A percentile compares a stretch with the other conserved stretches of the same genome.
phyloP scores from a whole-genome alignment of 106 monocot species.

The Dendrobium chrysotoxum region DNA sequence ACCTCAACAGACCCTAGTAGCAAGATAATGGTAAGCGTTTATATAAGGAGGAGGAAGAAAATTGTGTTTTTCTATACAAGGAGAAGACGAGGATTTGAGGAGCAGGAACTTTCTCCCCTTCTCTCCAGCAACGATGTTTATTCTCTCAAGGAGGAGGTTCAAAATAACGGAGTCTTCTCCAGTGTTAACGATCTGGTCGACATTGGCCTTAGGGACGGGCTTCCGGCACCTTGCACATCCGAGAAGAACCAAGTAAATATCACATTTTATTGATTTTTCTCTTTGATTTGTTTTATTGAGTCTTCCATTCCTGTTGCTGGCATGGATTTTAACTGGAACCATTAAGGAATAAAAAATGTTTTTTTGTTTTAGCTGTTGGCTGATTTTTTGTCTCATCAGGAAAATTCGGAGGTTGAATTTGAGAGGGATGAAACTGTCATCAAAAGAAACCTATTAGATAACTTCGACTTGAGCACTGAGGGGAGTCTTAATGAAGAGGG shows the following conservation, averaged over 20 bases:
- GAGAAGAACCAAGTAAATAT: not conserved
- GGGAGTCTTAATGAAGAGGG: not conserved
- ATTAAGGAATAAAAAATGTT: not conserved
- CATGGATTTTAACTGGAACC: not conserved
- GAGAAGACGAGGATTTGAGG: not conserved
- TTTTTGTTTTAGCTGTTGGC: not conserved
- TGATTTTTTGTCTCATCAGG: not conserved
- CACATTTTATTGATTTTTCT: not conserved
- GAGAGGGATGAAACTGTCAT: not conserved
- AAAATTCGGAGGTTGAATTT: not conserved
- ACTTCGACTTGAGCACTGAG: not conserved
- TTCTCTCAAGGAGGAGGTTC: not conserved
- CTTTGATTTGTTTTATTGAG: not conserved
- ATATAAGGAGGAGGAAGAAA: conserved; percentile 3
- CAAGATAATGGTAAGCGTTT: not conserved
- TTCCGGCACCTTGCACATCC: not conserved
- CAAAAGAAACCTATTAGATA: not conserved
- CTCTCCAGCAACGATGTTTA: not conserved
- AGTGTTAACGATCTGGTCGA: not conserved
- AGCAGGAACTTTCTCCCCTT: not conserved
- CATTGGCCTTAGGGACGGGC: not conserved
- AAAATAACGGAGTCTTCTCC: not conserved
- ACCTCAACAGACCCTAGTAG: not conserved
- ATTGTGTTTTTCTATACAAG: not conserved
- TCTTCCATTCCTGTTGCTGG: not conserved